Base-by-base conservation (phyloP, 352 stramenopile genomes). In the Albugo candida region DNA sequence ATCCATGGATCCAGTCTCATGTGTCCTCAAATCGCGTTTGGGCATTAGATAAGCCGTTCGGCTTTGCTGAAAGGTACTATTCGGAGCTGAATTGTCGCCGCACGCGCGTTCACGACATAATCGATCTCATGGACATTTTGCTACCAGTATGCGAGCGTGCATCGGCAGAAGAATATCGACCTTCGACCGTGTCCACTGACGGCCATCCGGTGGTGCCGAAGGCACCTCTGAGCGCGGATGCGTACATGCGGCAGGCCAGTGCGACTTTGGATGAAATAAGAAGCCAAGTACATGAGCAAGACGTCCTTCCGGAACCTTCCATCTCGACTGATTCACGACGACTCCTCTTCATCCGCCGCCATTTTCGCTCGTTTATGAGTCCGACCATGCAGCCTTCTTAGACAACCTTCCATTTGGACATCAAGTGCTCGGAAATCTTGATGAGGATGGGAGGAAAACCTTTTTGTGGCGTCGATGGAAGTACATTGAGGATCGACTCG, bases 141-240 rank as follows among this genome's bases (percentile, higher is more conserved):
- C 8, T 43, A 10, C 38, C 38, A 24, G 24, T 31, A 8, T 31
- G 24, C 8, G 41, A 49, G 13, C 39, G 49, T 20, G 52, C 55
- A 17, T 21, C 5, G 5, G 16, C 45, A 24, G 21, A 46, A n/a
- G 48, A 49, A 11, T 66, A 70, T 5, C 77, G 74, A 10, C 62
- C 70, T 41, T 91, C 77, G 4, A 83, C 79, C 24, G 53, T 91
- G 31, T 91, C 77, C 3, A 87, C 70, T 2, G 66, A 82, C 35
- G 70, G 72, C 39, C 63, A 60, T 44, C 48, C 51, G 18, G 51
- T 45, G n/a, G 18, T 36, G 18, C 47, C 38, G 20, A 53, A 60
- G 11, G 67, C 64, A 16, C 58, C 59, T 17, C 67, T 64, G 10
- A 89, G 69, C 42, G 67, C 73, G 11, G 77, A 89, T 39, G 65